phyloP scores from a whole-genome alignment of 805 yeast genomes.

The Saturnispora gosingensis region DNA sequence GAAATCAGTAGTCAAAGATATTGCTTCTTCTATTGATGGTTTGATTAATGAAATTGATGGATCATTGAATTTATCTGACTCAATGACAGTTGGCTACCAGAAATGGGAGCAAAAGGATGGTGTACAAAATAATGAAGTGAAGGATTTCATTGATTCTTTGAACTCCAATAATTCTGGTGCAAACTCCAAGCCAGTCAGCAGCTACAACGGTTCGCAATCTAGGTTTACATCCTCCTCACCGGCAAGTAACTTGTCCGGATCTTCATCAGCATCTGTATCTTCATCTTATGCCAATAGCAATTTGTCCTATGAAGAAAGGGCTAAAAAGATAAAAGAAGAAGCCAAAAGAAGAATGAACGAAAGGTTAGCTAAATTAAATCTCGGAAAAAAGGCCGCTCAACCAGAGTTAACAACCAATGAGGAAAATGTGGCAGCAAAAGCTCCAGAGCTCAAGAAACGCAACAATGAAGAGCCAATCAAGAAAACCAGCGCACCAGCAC shows the following conservation, averaged over 20 bases:
- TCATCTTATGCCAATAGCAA: background rate
- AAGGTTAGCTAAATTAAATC: conserved; percentile 71
- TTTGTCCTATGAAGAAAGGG: conserved; percentile 52
- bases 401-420: conserved; percentile 3
- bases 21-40: conserved; percentile 60
- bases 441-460: background rate
- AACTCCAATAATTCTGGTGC: conserved; percentile 26
- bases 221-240: background rate
- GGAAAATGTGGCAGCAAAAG: conserved; percentile 8
- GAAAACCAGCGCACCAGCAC: conserved; percentile 13
- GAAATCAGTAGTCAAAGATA: conserved; percentile 55
- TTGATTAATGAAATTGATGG: conserved; percentile 35
- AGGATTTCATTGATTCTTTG: conserved; percentile 50
- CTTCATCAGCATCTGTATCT: background rate
- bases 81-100: conserved; percentile 41
- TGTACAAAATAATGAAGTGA: conserved; percentile 54
- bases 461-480: background rate
- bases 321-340: conserved; percentile 76
- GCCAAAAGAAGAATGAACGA: conserved; percentile 78
- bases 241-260: conserved; percentile 9
- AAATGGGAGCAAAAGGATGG: conserved; percentile 82
- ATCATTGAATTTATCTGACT: conserved; percentile 23
- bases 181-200: background rate
- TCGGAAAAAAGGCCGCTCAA: conserved; percentile 21
- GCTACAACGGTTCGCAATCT: background rate